A percentile compares a stretch with the other conserved stretches of the same genome.
Conservation (phyloP, 2,329 filamentous ascomycete species). For the Chrysosporium queenslandicum region DNA sequence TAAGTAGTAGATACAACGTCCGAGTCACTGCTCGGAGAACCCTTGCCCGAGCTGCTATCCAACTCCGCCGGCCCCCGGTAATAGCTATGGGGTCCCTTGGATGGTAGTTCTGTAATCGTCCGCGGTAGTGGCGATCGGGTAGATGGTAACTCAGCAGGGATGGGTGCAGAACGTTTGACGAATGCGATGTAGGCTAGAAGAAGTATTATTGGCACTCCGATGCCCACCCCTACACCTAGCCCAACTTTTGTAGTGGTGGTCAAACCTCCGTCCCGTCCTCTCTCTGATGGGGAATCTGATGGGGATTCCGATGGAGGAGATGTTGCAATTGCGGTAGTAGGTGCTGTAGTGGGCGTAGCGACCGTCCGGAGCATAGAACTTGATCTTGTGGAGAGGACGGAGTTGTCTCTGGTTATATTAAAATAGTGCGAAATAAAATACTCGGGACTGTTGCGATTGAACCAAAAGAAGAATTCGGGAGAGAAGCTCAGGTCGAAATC, state of each 20-base stretch:
- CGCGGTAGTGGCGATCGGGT: no score
- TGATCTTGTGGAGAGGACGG: background rate
- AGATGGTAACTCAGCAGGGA: background rate
- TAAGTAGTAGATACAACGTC: no score
- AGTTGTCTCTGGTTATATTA: slow-evolving; percentile 7
- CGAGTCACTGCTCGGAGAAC: no score
- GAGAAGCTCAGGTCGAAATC: slow-evolving; percentile 7
- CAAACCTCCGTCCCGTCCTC: background rate
- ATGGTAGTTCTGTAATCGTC: background rate
- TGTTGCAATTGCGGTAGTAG: no score
- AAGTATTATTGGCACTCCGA: background rate
- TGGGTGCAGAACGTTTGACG: background rate
- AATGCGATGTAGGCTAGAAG: slow-evolving; percentile 1
- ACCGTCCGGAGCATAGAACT: no score
- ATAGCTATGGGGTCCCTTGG: background rate
- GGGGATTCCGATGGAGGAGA: background rate
- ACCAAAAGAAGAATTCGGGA: slow-evolving; percentile 13
- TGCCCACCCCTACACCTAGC: background rate
- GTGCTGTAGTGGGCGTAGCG: no score
- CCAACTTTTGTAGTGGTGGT: background rate
- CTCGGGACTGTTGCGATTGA: background rate
- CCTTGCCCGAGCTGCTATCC: no score
- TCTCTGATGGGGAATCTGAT: background rate
- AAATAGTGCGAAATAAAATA: slow-evolving; percentile 10
- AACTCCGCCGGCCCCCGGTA: no score